Base-by-base conservation (phyloP, 257 asterid species). In the Nicotiana tomentosiformis region DNA sequence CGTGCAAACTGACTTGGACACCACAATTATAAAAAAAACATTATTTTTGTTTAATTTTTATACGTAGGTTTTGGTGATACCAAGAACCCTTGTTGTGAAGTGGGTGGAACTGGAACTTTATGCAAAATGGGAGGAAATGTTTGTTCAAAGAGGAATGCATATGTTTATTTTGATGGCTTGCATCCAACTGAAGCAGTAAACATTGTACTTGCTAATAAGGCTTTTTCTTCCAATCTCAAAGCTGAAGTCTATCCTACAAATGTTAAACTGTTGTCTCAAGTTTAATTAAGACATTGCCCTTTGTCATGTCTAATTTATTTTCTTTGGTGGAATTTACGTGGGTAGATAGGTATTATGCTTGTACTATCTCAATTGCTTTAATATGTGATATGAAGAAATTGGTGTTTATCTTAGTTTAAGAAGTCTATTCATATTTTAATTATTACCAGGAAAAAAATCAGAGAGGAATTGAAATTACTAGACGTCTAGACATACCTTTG, bases 161-260 rank as follows among this genome's bases (percentile, higher is more conserved):
- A 86, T 62, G 93, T 92, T 5, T 94, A 23, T 66, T 94, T 94
- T 78, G 98, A 92, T 84, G 98, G 96, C 4, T 83, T 91, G 78
- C 98, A 93, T 89, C 90, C 96, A 53, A 94, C 98, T 3, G 89
- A 92, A 86, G 97, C 97, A 62, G 97, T 90, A 5, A 92, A 94
- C 86, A 88, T 16, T 87, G 87, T 61, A 26, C 43, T 49, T 7
- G 43, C 80, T 74, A 15, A 74, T 14, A 49, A 74, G 64, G 80
- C 80, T 7, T 74, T 49, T 74, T 16, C 80, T 49, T 74, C 80
- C 9, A 15, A 74, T 74, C 26, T 74, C 80, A 23, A 26, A 74
- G 64, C 17, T 7, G 80, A 74, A 74, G 80, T 74, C 23, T 74
- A 74, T 58, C 80, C 80, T 14, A 26, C 23, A 49, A 74, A 74